Evolutionary conservation across 2,329 filamentous ascomycete genomes (phyloP).

Genomic region (Neonectria sp.): DNA sequence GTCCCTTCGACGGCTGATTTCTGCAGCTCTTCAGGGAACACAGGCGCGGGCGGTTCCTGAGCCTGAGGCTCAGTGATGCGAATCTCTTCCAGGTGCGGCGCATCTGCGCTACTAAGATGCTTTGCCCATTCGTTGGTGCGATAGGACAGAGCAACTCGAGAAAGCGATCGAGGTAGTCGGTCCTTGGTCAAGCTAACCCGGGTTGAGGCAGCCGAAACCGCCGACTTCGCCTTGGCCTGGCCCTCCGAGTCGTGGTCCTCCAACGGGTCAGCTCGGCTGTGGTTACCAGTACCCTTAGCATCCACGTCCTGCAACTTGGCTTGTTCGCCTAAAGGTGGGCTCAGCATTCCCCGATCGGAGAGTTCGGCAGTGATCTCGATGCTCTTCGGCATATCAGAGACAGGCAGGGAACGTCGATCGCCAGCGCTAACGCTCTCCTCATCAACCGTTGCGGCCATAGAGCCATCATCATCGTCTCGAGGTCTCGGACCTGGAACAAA

Average conservation of each 20-base stretch:
- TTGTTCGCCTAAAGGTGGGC: conserved; percentile 25
- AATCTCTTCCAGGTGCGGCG: conserved; percentile 76
- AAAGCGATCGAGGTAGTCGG: conserved; percentile 78
- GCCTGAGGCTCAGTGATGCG: conserved; percentile 58
- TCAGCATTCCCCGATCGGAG: conserved; percentile 40
- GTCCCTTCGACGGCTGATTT: conserved; percentile 71
- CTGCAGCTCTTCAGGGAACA: conserved; percentile 75
- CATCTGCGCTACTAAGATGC: conserved; percentile 84
- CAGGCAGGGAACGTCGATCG: conserved; percentile 50
- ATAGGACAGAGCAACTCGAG: conserved; percentile 84
- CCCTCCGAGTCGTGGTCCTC: conserved; percentile 33
- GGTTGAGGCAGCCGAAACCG: conserved; percentile 59
- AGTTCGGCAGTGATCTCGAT: conserved; percentile 60
- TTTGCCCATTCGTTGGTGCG: conserved; percentile 98
- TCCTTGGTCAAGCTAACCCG: conserved; percentile 69
- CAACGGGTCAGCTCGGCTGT: conserved; percentile 12
- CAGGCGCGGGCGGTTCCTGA: conserved; percentile 70
- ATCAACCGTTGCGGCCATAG: conserved; percentile 72
- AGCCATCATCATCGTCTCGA: conserved; percentile 62
- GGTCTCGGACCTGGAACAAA: conserved; percentile 52
- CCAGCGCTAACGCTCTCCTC: conserved; percentile 62
- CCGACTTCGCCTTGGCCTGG: conserved; percentile 58
- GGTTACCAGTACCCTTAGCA: conserved; percentile 20
- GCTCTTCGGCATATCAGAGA: conserved; percentile 44
- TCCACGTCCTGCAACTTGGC: conserved; percentile 29